These are phyloP conservation scores for Talaromyces borbonicus DNA, from an alignment of 495 filamentous ascomycete genomes.

Conservation along the genomic window DNA sequence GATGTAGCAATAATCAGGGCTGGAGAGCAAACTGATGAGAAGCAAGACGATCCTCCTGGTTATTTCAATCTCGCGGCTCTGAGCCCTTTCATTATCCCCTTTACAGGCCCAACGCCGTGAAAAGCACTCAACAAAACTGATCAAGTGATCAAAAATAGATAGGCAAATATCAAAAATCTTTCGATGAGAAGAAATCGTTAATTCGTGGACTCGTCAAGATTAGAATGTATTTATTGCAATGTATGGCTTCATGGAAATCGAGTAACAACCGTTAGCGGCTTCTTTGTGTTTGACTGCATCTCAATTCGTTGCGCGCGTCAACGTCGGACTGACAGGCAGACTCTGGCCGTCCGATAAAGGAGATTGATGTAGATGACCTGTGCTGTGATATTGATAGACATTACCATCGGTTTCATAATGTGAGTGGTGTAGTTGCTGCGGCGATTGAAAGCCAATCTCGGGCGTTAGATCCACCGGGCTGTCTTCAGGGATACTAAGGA, in stretches of 20 bases:
- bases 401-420: constrained; percentile 2
- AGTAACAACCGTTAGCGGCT: too few relatives aligned
- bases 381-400: constrained; percentile 11
- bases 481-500: constrained; percentile 25
- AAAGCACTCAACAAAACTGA: background rate
- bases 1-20: too few relatives aligned
- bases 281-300: background rate
- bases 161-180: background rate
- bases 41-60: constrained; percentile 36
- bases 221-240: background rate
- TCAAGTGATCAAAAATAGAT: too few relatives aligned
- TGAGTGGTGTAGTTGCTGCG: background rate
- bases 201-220: background rate
- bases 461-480: constrained; percentile 17
- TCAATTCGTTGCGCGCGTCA: constrained; percentile 8
- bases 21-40: too few relatives aligned
- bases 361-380: constrained; percentile 26
- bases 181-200: background rate
- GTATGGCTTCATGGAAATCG: too few relatives aligned
- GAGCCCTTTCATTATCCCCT: too few relatives aligned
- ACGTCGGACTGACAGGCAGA: constrained; percentile 13
- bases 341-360: constrained; percentile 15
- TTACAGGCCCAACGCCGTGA: background rate
- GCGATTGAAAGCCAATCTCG: constrained; percentile 12
- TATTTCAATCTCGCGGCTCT: too few relatives aligned